These are phyloP conservation scores for Mycena rosella DNA, from an alignment of 768 basidiomycete species.

Conservation along the genomic window DNA sequence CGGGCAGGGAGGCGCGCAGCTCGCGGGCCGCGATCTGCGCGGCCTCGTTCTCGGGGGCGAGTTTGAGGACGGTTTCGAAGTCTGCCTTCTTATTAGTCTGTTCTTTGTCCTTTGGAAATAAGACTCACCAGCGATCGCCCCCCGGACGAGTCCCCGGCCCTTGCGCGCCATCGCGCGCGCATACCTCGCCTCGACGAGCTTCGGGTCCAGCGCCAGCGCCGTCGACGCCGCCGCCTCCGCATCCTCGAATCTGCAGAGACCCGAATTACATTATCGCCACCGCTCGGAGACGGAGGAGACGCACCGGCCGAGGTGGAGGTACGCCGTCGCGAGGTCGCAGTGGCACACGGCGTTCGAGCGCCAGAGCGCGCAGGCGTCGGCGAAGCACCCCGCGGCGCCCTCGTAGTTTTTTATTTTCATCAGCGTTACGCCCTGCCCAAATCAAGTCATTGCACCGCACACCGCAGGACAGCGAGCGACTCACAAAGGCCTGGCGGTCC, in stretches of 20 bases:
- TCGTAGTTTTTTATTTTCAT: slow-evolving; percentile 36
- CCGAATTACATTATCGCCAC: not conserved
- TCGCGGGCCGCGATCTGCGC: slow-evolving; percentile 28
- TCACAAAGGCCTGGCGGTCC: slow-evolving; percentile 26
- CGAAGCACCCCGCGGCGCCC: slow-evolving; percentile 29
- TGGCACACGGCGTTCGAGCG: slow-evolving; percentile 29
- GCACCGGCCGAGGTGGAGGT: slow-evolving; percentile 34
- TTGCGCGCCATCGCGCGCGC: slow-evolving; percentile 36
- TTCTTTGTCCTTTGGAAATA: no score
- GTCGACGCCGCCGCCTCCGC: slow-evolving; percentile 26
- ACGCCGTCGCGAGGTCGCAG: slow-evolving; percentile 38
- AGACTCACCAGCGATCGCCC: slow-evolving; percentile 32
- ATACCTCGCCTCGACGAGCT: slow-evolving; percentile 36
- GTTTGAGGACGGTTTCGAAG: slow-evolving; percentile 27
- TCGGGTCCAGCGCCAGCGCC: slow-evolving; percentile 35
- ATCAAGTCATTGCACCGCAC: no score
- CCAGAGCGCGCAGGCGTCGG: slow-evolving; percentile 32
- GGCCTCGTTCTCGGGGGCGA: slow-evolving; percentile 26
- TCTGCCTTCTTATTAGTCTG: no score
- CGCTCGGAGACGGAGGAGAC: not conserved
- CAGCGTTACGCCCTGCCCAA: slow-evolving; percentile 29
- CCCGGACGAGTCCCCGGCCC: slow-evolving; percentile 18
- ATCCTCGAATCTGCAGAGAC: slow-evolving; percentile 26
- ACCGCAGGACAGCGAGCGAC: not conserved
- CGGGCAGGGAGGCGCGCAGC: slow-evolving; percentile 4